phyloP scores from a whole-genome alignment of 192 early-diverging fungal species.

The Gaertneriomyces sp. region DNA sequence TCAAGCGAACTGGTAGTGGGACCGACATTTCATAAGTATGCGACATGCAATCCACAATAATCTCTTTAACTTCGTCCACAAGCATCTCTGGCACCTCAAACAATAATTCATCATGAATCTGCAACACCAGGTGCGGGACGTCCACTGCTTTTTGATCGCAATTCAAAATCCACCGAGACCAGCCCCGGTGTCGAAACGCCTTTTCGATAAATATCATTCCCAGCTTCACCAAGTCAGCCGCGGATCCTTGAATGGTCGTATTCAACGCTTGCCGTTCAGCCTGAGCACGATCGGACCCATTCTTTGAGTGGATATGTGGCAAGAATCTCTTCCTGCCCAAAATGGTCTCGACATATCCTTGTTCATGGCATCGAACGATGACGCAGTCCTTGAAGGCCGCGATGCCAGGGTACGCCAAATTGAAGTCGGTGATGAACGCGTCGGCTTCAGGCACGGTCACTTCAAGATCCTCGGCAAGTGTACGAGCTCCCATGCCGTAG shows the following conservation, averaged over 20 bases:
- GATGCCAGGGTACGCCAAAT: slow-evolving; percentile 6
- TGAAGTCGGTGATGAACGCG: slow-evolving; percentile 6
- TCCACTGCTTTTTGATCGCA: not conserved
- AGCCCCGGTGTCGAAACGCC: slow-evolving; percentile 9
- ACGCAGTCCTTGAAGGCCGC: slow-evolving; percentile 9
- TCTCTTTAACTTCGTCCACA: slow-evolving; percentile 3
- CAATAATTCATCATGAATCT: slow-evolving; percentile 38
- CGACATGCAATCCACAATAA: slow-evolving; percentile 22
- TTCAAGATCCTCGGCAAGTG: slow-evolving; percentile 24
- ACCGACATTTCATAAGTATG: slow-evolving; percentile 10
- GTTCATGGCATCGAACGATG: slow-evolving; percentile 22
- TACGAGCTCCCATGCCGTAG: slow-evolving; percentile 25
- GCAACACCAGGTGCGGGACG: slow-evolving; percentile 29
- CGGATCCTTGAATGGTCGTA: slow-evolving; percentile 39
- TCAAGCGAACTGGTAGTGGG: slow-evolving; percentile 8
- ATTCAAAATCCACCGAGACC: slow-evolving; percentile 19
- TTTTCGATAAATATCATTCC: not conserved
- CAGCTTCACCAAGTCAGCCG: slow-evolving; percentile 29
- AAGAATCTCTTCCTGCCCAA: slow-evolving; percentile 29
- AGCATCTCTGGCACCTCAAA: slow-evolving; percentile 21
- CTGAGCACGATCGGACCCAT: slow-evolving; percentile 28
- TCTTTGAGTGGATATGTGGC: slow-evolving; percentile 32
- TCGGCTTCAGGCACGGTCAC: slow-evolving; percentile 15
- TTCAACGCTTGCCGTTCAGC: slow-evolving; percentile 38
- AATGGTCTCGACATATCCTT: slow-evolving; percentile 34